These are phyloP conservation scores for Anthracocystis setariae DNA, from an alignment of 1,284 basidiomycete genomes.

Conservation along the genomic window DNA sequence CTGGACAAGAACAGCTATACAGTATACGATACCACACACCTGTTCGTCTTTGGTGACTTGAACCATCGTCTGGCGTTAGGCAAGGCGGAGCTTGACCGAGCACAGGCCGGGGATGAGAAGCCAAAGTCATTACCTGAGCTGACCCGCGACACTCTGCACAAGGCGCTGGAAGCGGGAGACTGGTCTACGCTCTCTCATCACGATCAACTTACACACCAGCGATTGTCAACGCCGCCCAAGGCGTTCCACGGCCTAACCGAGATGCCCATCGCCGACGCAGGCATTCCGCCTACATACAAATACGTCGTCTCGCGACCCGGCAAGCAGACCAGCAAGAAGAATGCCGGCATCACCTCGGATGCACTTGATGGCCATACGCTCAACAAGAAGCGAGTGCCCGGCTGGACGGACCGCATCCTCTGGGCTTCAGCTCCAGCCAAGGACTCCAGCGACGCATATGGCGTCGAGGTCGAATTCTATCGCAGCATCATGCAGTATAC, in stretches of 20 bases:
- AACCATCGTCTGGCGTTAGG: conserved; percentile 66
- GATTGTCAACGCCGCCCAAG: conserved; percentile 29
- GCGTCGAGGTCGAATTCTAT: conserved; percentile 61
- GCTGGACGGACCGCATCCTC: conserved; percentile 94
- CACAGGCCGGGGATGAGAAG: conserved; percentile 20
- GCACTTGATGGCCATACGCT: conserved; percentile 42
- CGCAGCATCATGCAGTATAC: conserved; percentile 65
- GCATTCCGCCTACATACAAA: conserved; percentile 65
- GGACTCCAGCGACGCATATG: conserved; percentile 37
- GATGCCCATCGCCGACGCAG: conserved; percentile 39
- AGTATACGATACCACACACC: conserved; percentile 66
- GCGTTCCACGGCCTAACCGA: conserved; percentile 62
- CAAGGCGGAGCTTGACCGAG: conserved; percentile 21
- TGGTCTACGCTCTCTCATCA: conserved; percentile 54
- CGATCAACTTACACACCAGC: conserved; percentile 61
- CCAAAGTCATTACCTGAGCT: conserved; percentile 8
- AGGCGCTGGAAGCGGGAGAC: conserved; percentile 44
- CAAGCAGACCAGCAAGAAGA: conserved; percentile 40
- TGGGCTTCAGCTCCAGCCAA: conserved; percentile 71
- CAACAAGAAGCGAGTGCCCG: conserved; percentile 80
- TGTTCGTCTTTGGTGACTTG: conserved; percentile 67
- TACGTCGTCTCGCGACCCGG: conserved; percentile 48
- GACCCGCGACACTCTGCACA: conserved; percentile 35
- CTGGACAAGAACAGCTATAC: conserved; percentile 56
- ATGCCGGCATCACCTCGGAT: conserved; percentile 32